Evolutionary conservation across 1,284 basidiomycete genomes (phyloP), one percentile per base, ranked within the genome.

Genomic region (Apiotrichum veenhuisii): DNA sequence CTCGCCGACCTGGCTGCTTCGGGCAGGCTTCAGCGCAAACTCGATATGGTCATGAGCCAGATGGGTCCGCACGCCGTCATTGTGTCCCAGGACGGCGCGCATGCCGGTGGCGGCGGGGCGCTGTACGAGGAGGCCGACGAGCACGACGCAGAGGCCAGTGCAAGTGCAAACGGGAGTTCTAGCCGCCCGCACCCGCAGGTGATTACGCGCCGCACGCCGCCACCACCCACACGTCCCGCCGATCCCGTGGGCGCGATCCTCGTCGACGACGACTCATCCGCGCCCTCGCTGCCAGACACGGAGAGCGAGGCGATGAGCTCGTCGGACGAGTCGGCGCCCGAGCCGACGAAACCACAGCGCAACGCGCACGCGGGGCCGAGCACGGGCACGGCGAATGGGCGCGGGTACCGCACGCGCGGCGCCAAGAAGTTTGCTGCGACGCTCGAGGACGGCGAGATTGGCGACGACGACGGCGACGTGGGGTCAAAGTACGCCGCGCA

Each of bases 1-100:
- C 50, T 59, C 41, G 36, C 46, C 11, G 11, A 37, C 9, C 50
- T 61, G 15, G 23, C 52, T 52, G 27, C 14, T 5, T 34, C 26
- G 2, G 34, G 49, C 18, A 8, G n/a, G 8, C 37, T 58, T 8
- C 33, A 52, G 41, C 22, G 37, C 38, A 41, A 41, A 17, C 52
- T 53, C 41, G 37, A 48, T n/a, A 23, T n/a, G 18, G 40, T 51
- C 3, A 18, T 14, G 20, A 27, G n/a, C 43, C 14, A 9, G 42
- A 44, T 42, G 45, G 34, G 18, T 10, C 11, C 2, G 18, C 27
- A 25, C 17, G 42, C 27, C 17, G n/a, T 42, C 9, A 45, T 34
- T 20, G 36, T 41, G 26, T 41, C 41, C 17, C 43, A 45, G 25
- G 48, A 54, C 20, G 27, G 25, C 11, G 17, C 25, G n/a, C n/a